These are phyloP conservation scores for Ormosia semicastrata DNA, from an alignment of 306 rosid genomes.

Conservation along the genomic window DNA sequence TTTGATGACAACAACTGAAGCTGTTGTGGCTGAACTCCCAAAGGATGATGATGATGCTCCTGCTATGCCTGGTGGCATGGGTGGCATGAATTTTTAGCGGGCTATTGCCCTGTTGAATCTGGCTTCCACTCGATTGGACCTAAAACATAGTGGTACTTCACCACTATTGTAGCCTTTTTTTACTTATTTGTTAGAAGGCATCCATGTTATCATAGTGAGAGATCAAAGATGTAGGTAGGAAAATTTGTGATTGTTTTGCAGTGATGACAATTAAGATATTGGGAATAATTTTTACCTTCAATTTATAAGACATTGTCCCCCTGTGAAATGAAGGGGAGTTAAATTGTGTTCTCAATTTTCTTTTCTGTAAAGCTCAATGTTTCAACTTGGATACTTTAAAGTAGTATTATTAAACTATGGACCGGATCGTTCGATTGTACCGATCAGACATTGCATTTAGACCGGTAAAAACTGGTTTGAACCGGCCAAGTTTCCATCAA, in stretches of 20 bases:
- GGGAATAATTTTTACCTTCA: slow-evolving; percentile 22
- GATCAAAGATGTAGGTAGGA: slow-evolving; percentile 40
- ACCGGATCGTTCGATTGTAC: no score
- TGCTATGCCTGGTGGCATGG: slow-evolving; percentile 62
- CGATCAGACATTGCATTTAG: no score
- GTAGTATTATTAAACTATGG: no score
- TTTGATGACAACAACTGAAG: slow-evolving; percentile 96
- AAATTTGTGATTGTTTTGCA: slow-evolving; percentile 20
- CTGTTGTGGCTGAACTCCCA: slow-evolving; percentile 79
- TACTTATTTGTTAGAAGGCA: slow-evolving; percentile 25
- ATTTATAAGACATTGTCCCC: not conserved
- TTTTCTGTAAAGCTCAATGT: not conserved
- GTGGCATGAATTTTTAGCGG: slow-evolving; percentile 69
- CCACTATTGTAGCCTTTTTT: slow-evolving; percentile 4
- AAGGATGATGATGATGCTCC: slow-evolving; percentile 68
- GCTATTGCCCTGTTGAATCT: not conserved
- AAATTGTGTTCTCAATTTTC: no score
- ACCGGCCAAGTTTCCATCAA: no score
- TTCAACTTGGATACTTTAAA: not conserved
- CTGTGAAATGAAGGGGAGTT: not conserved
- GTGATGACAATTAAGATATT: not conserved
- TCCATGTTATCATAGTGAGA: slow-evolving; percentile 50
- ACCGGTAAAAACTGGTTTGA: no score
- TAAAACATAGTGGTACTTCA: not conserved
- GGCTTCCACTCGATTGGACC: slow-evolving; percentile 5